Evolutionary conservation across 2,329 filamentous ascomycete species (phyloP).

Genomic region (Colletotrichum orbiculare): DNA sequence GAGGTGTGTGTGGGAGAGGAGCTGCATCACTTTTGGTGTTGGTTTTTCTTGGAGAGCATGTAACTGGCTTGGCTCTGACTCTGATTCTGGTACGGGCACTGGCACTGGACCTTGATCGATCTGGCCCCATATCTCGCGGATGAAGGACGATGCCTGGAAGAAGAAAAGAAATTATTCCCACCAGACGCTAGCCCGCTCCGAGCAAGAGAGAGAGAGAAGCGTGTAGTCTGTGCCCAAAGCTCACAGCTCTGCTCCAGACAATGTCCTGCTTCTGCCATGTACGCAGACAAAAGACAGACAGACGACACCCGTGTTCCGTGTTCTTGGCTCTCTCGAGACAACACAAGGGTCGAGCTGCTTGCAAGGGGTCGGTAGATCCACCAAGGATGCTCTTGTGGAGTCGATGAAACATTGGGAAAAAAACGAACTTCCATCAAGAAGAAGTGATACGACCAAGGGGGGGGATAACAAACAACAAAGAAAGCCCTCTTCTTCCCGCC

Average conservation of each 20-base stretch:
- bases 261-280: no score
- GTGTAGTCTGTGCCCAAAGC: no score
- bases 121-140: conserved; percentile 11
- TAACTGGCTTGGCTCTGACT: no score
- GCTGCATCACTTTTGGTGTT: no score
- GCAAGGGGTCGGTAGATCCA: conserved; percentile 30
- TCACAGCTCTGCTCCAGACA: no score
- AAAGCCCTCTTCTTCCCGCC: conserved; percentile 2
- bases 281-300: no score
- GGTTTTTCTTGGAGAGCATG: no score
- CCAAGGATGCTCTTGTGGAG: conserved; percentile 29
- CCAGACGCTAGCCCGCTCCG: not conserved
- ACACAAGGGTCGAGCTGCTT: conserved; percentile 1
- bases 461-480: conserved; percentile 26
- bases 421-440: conserved; percentile 25
- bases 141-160: conserved; percentile 28
- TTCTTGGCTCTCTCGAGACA: not conserved
- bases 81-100: not conserved
- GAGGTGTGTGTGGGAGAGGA: no score
- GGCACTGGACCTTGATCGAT: conserved; percentile 16
- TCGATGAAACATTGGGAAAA: conserved; percentile 30
- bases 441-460: conserved; percentile 1
- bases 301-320: not conserved
- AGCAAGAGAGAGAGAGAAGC: no score
- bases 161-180: conserved; percentile 12